phyloP scores from a whole-genome alignment of 2,329 filamentous ascomycete species.

The Beauveria sp. region DNA sequence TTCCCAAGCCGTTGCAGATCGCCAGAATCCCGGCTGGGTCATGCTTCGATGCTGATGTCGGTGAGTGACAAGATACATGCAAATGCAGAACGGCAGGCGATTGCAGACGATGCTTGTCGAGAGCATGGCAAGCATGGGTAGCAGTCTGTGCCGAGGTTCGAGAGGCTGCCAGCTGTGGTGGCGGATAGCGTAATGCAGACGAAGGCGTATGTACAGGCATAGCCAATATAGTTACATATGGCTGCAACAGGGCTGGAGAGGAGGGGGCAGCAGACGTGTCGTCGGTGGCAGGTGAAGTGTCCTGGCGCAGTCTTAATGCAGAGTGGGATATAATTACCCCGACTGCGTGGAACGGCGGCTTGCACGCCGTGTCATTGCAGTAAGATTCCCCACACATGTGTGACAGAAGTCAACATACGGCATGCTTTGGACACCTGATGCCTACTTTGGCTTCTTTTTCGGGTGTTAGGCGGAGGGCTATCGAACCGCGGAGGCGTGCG shows the following conservation, averaged over 20 bases:
- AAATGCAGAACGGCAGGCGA: background rate
- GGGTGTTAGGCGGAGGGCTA: background rate
- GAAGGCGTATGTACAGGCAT: background rate
- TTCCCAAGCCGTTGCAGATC: constrained; percentile 3
- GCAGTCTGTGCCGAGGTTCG: background rate
- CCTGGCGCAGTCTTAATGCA: background rate
- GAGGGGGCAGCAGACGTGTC: background rate
- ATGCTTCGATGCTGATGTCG: background rate
- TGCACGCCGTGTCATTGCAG: constrained; percentile 1
- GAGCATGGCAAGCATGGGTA: background rate
- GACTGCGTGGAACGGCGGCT: background rate
- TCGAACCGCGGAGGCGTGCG: background rate
- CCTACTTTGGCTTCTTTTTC: background rate
- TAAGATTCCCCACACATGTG: background rate
- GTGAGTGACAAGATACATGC: background rate
- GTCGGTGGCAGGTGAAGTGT: background rate
- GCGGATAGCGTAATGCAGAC: background rate
- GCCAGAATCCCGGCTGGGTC: background rate
- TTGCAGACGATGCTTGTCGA: background rate
- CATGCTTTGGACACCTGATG: background rate
- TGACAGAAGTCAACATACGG: background rate
- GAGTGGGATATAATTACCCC: background rate
- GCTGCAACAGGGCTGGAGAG: constrained; percentile 6
- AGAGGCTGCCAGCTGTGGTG: background rate
- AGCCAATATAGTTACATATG: background rate